A percentile compares a stretch with the other conserved stretches of the same genome.
phyloP scores from a whole-genome alignment of 345 rosid genomes.

The Salix udensis region DNA sequence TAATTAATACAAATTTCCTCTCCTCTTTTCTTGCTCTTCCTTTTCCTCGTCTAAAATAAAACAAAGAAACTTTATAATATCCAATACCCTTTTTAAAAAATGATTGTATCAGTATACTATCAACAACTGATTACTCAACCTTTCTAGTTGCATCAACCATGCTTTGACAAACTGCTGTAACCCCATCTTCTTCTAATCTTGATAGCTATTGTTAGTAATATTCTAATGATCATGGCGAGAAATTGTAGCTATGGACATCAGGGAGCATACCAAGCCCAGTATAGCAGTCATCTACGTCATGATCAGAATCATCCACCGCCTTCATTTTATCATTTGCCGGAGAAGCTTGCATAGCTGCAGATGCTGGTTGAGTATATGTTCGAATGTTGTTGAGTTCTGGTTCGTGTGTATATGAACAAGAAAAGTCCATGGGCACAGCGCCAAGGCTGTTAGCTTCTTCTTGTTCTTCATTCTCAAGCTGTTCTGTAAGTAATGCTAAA shows the following conservation, averaged over 20 bases:
- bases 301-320: slow-evolving; percentile 9
- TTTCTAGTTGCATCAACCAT: neutral
- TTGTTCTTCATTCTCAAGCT: slow-evolving; percentile 40
- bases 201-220: neutral
- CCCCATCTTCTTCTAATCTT: neutral
- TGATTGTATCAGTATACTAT: neutral
- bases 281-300: slow-evolving; percentile 30
- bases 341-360: neutral
- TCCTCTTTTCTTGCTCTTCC: neutral
- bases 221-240: slow-evolving; percentile 8
- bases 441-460: slow-evolving; percentile 20
- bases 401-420: neutral
- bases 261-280: slow-evolving; percentile 32
- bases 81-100: neutral
- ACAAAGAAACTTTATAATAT: neutral
- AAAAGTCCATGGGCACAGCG: slow-evolving; percentile 13
- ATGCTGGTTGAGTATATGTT: neutral
- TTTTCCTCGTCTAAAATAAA: neutral
- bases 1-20: neutral
- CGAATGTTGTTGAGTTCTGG: neutral
- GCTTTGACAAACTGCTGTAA: neutral
- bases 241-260: slow-evolving; percentile 24
- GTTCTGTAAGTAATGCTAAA: slow-evolving; percentile 43
- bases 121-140: neutral
- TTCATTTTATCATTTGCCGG: neutral